Conservation (phyloP, 2,329 filamentous ascomycete genomes). For the Fusarium siculi region DNA sequence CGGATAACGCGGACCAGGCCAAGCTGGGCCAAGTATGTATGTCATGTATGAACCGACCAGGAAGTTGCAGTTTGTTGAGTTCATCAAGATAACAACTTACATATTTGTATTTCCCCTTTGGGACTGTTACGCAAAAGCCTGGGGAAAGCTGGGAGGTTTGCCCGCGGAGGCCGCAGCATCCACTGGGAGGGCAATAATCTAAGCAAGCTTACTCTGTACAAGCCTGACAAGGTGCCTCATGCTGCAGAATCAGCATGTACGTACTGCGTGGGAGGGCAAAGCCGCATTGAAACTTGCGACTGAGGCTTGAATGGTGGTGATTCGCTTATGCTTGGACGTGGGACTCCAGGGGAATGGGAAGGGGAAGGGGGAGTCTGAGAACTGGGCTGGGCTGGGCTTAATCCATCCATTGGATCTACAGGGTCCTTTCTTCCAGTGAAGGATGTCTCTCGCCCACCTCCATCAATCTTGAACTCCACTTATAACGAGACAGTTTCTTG, state of each 20-base stretch:
- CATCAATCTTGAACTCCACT: conserved; percentile 28
- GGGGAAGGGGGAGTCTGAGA: conserved; percentile 22
- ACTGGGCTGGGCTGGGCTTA: conserved; percentile 1
- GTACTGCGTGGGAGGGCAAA: not conserved
- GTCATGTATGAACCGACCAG: conserved; percentile 16
- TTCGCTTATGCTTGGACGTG: conserved; percentile 16
- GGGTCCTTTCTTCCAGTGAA: conserved; percentile 35
- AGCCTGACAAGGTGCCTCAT: not conserved
- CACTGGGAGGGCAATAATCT: not conserved
- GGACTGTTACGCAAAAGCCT: conserved; percentile 28
- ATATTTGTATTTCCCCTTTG: conserved; percentile 29
- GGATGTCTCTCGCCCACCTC: conserved; percentile 27
- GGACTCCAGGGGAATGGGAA: conserved; percentile 30
- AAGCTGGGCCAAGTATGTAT: conserved; percentile 12
- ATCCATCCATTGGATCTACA: conserved; percentile 40
- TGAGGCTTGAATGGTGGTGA: conserved; percentile 32
- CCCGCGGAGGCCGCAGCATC: conserved; percentile 15
- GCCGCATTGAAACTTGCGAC: conserved; percentile 12
- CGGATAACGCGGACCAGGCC: conserved; percentile 17
- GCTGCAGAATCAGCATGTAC: not conserved
- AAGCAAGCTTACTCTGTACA: not conserved
- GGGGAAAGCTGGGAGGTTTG: conserved; percentile 29
- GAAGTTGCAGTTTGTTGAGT: conserved; percentile 38
- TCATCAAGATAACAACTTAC: conserved; percentile 6
- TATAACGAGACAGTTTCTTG: conserved; percentile 8